Base-by-base conservation (phyloP, 108 stramenopile genomes). In the Discostella pseudostelligera region DNA sequence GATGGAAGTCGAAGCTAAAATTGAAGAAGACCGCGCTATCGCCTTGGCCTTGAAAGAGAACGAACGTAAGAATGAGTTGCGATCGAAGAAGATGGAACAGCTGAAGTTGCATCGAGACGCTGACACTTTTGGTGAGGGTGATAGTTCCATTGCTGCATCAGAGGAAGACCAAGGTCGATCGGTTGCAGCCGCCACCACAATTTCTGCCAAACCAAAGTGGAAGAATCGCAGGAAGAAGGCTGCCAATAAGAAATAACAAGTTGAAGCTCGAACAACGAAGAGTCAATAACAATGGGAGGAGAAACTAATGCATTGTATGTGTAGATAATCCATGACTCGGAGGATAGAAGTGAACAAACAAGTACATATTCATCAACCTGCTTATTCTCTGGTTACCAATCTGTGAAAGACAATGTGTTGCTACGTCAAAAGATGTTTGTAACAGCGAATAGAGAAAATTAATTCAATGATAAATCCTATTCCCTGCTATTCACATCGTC, bases 181-280 rank as follows among this genome's bases (percentile, higher is more conserved):
- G 17, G 63, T 39, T 4, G 65, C 26, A 1, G 16, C 20, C 1
- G 14, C 47, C 25, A 4, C 4, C 43, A 47, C 22, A 20, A 1
- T 11, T 44, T 20, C 51, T 22, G 54, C 54, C 37, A 65, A 65
- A 32, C 32, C 32, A 35, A 65, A 65, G 40, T 53, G 51, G 65
- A 65, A 50, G 21, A 36, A 65, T 36, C 48, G 65, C 14, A 65
- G 65, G 65, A 65, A 43, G 50, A 65, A 65, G 39, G 65, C 65
- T 36, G 65, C 46, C 32, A 39, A 32, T 25, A 56, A 56, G 35
- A 56, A 56, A 32, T n/a, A 32, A 32, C 5, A 32, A 32, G 32
- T 3, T 4, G 3, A 5, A 3, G 32, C 32, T 4, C 32, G 32
- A 32, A 5, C 5, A 5, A 32, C 5, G 32, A 32, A 5, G 4